Base-by-base conservation (phyloP, 768 basidiomycete genomes). In the Coprinopsis marcescibilis region DNA sequence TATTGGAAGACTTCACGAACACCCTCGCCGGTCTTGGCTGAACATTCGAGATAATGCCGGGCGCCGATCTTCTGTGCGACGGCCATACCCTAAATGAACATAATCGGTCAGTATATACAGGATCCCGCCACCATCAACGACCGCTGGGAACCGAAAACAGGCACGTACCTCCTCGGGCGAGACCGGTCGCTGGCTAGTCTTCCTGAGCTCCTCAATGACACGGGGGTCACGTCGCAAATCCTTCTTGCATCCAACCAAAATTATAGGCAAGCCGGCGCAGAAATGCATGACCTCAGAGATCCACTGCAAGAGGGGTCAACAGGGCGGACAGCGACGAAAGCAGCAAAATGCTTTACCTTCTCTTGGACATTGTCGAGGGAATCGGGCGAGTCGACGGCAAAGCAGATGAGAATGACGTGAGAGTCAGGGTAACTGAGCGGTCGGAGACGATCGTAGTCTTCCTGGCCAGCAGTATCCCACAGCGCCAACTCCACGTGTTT, bases 351-450 rank as follows among this genome's bases (percentile, higher is more conserved):
- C 10, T 32, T 24, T 29, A 89, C 96, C 89, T 98, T 98, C 76
- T 99, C 96, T 76, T 97, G 93, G 24, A 99, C 96, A 81, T 99
- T 99, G 71, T 96, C 96, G 54, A 99, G 76, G 40, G 94, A 97
- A 66, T 97, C 94, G 26, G 94, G 94, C 43, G 89, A 92, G 75
- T 99, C 96, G 56, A 98, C 83, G 34, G 96, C 93, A 67, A 96
- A 99, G 67, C 95, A 97, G 70, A 99, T 96, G 57, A 98, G 81
- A 72, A 99, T 98, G 67, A 99, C 94, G 65, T 99, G 94, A n/a
- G 92, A 94, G 72, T 98, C 95, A 47, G 95, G 95, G 71, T 99
- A 99, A 59, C 87, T 90, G 63, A 99, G 81, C 51, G 96, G 96
- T 52, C 96, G 81, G 56, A 99, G 89, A 59, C 95, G 89, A 69